phyloP scores from a whole-genome alignment of 2,329 filamentous ascomycete genomes.

The Pseudocercospora vitis region DNA sequence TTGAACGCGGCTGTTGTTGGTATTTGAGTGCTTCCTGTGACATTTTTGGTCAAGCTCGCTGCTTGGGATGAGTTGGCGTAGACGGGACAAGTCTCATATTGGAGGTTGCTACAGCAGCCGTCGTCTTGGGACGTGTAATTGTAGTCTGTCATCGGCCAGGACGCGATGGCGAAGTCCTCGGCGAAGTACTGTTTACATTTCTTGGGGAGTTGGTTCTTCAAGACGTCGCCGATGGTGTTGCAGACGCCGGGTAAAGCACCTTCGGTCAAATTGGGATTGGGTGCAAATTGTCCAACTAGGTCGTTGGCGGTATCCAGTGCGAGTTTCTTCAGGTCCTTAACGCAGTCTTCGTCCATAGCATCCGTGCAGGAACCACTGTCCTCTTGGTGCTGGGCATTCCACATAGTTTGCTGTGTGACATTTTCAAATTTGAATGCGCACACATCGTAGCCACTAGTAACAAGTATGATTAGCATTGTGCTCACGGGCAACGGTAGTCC shows the following conservation, averaged over 20 bases:
- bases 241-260: conserved; percentile 1
- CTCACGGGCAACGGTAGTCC: not conserved
- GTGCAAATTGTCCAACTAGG: not conserved
- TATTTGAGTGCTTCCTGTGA: not conserved
- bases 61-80: conserved; percentile 4
- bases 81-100: conserved; percentile 2
- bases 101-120: not conserved
- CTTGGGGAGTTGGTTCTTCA: not conserved
- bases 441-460: conserved; percentile 9
- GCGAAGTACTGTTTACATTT: not conserved
- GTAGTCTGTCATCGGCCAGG: not conserved
- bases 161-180: not conserved
- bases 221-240: not conserved
- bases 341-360: not conserved
- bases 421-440: conserved; percentile 1
- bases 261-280: not conserved
- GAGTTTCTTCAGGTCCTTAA: not conserved
- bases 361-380: not conserved
- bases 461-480: not conserved
- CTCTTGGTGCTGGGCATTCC: not conserved
- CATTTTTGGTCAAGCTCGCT: not conserved
- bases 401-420: not conserved
- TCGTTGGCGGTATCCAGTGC: not conserved
- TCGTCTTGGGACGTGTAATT: not conserved
- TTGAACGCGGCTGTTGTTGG: not conserved